A percentile compares a stretch with the other conserved stretches of the same genome.
Conservation (phyloP, 1,284 basidiomycete genomes). For the Pascua guehoae region DNA sequence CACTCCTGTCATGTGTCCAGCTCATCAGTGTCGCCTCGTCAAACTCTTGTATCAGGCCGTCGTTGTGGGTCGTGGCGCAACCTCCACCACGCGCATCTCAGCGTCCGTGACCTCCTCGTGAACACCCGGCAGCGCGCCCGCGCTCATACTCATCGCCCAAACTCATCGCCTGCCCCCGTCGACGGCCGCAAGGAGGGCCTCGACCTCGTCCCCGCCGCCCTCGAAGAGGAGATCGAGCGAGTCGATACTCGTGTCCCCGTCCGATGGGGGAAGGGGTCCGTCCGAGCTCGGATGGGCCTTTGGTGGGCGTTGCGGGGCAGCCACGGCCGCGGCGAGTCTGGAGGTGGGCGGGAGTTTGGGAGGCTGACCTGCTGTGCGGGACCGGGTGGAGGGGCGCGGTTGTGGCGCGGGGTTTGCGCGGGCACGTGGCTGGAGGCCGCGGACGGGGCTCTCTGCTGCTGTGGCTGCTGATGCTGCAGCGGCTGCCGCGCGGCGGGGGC, state of each 20-base stretch:
- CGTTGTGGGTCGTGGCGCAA: too few relatives aligned
- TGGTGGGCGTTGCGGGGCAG: background rate
- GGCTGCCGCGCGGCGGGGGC: slow-evolving; percentile 5
- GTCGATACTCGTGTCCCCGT: slow-evolving; percentile 33
- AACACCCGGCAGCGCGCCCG: too few relatives aligned
- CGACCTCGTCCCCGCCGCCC: slow-evolving; percentile 29
- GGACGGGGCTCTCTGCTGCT: background rate
- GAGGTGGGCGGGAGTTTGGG: background rate
- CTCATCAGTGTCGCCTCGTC: too few relatives aligned
- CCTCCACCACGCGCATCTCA: too few relatives aligned
- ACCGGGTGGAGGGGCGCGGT: background rate
- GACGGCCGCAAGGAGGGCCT: slow-evolving; percentile 21
- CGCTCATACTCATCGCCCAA: background rate
- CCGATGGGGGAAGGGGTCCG: slow-evolving; percentile 8
- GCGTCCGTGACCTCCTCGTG: too few relatives aligned
- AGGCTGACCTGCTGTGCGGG: background rate
- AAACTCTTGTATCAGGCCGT: too few relatives aligned
- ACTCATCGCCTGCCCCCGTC: slow-evolving; percentile 12
- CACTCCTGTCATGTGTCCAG: too few relatives aligned
- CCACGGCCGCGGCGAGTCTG: background rate
- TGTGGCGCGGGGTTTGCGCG: background rate
- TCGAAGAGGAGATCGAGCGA: slow-evolving; percentile 32
- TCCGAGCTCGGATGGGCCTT: background rate
- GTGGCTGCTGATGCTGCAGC: background rate
- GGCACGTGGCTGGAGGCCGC: background rate